Base-by-base conservation (phyloP, 352 stramenopile genomes). In the Blastocystis sp. region DNA sequence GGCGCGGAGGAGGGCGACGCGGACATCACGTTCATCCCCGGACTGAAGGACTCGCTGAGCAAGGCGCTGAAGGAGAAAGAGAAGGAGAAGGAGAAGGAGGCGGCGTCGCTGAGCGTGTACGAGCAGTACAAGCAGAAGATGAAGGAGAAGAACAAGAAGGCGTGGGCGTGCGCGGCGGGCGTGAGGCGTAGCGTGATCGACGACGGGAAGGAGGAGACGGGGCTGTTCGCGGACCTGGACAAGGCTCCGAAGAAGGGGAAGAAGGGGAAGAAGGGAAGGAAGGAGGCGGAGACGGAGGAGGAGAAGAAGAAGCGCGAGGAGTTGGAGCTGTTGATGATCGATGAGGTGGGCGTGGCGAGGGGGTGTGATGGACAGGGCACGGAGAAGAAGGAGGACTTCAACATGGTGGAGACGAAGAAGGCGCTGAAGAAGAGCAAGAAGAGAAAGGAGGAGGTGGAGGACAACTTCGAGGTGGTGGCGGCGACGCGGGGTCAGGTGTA, bases 11-110 rank as follows among this genome's bases (percentile, higher is more conserved):
- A 74, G 45, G 57, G 57, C 3, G 77, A 87, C 42, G 65, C 42
- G 38, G 77, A 87, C 21, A 77, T 87, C 14, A 87, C 77, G 34
- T 87, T 87, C 28, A 77, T 87, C 60, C 77, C 77, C 14, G 77
- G 77, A 34, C 42, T 87, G 54, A 77, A 87, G 43, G 21, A n/a
- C 9, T 57, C 21, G 14, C 45, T 87, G n/a, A 76, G n/a, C 11
- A 87, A 74, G 28, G 65, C 61, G 34, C 21, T 66, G 2, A 9
- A 14, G 9, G 19, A 69, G 38, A 63, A 6, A 0, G 17, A 34
- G 0, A 34, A 34, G 28, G 28, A 34, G 28, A 34, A 34, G 38
- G 71, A 54, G 3, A 64, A 65, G 54, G 69, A 79, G 38, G 76
- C 17, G 77, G 28, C 9, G 61, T 62, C 48, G 19, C 42, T 77